These are phyloP conservation scores for Sugiyamaella lignohabitans DNA, from an alignment of 805 yeast genomes.

Conservation along the genomic window DNA sequence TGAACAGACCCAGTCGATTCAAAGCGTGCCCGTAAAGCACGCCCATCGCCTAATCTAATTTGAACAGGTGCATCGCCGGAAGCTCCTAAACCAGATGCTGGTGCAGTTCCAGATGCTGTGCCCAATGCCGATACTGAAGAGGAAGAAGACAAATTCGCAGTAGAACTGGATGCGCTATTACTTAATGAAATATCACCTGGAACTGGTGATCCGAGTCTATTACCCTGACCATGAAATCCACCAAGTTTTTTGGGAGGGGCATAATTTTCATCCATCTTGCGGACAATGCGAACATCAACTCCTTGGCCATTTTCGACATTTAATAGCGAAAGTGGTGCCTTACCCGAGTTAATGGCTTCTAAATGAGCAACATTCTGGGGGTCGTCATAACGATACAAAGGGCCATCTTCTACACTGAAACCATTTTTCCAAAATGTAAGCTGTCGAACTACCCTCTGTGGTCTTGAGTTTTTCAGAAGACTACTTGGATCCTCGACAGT, in stretches of 20 bases:
- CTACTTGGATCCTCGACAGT: constrained; percentile 17
- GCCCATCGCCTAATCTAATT: constrained; percentile 78
- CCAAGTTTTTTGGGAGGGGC: constrained; percentile 58
- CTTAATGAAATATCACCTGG: constrained; percentile 51
- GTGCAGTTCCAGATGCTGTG: constrained; percentile 17
- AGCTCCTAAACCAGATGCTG: constrained; percentile 19
- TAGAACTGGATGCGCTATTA: constrained; percentile 15
- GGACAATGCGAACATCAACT: constrained; percentile 83
- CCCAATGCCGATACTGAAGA: constrained; percentile 22
- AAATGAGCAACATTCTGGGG: constrained; percentile 77
- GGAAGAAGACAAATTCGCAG: constrained; percentile 16
- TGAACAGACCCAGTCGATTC: constrained; percentile 59
- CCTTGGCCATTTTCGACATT: constrained; percentile 86
- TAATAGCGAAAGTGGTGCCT: constrained; percentile 80
- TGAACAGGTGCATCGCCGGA: constrained; percentile 72
- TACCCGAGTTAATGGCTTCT: constrained; percentile 75
- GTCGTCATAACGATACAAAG: constrained; percentile 80
- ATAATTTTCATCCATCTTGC: constrained; percentile 75
- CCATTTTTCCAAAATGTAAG: constrained; percentile 97
- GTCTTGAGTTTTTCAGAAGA: constrained; percentile 18
- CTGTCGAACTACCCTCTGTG: constrained; percentile 60
- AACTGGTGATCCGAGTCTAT: constrained; percentile 82
- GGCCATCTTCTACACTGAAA: constrained; percentile 90
- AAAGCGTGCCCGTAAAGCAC: constrained; percentile 58
- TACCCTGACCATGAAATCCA: constrained; percentile 76